Evolutionary conservation across 179 eudicot species (phyloP), one percentile per base, ranked within the genome.

Genomic region (Beta lomatogona): DNA sequence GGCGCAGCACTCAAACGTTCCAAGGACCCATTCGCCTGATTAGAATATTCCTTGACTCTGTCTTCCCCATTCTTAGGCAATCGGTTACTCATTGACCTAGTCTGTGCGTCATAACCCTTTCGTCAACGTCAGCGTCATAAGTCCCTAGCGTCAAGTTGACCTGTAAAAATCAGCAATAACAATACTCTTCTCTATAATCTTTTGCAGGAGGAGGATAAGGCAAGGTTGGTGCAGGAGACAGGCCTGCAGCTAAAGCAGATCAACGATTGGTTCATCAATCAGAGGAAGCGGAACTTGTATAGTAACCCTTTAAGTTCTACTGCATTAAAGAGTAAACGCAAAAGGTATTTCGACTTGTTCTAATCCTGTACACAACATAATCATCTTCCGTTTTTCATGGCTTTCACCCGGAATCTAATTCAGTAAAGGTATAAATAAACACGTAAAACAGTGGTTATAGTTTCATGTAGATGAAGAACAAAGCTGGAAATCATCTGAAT

Each of bases 231-330:
- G 9, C 95, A 90, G 80, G 97, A 93, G 86, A 93, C 97, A 50
- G 97, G 97, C 14, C 85, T 93, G 78, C 93, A 93, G 82, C 84
- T 93, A 68, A 93, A 93, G 86, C 97, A 93, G 87, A 93, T 93
- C 83, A 92, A 92, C 84, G 91, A 92, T 67, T 93, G 97, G 97
- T 93, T 93, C 84, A 93, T 93, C 79, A 93, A 93, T 75, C 97
- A 93, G 82, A 88, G 97, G 77, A 93, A 93, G 87, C 87, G 97
- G 81, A 93, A 93, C 78, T 92, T 94, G 97, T 96, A 93, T 83
- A 90, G 92, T 75, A 92, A 88, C 76, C 92, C 95, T 63, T 92
- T 95, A 55, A 82, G 92, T 81, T 93, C 97, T 45, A 90, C 86
- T 65, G 83, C 85, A 83, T 31, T 86, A 76, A 93, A 92, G 88